These are phyloP conservation scores for Avena insularis DNA, from an alignment of 176 grass and related monocot genomes.

Conservation along the genomic window DNA sequence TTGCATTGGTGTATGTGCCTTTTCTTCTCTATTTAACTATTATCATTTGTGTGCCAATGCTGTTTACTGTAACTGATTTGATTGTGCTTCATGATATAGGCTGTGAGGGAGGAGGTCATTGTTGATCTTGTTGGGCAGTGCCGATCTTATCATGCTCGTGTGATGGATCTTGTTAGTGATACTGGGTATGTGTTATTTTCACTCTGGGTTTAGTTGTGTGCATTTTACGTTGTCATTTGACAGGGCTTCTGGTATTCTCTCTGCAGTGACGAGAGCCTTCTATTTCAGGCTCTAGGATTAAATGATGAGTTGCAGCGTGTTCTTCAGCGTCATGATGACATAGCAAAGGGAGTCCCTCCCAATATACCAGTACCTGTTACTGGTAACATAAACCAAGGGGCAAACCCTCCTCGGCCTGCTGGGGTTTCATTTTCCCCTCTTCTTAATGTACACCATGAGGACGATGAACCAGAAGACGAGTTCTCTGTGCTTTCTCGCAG, in stretches of 20 bases:
- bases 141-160: slow-evolving; percentile 73
- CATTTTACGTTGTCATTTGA: slow-evolving; percentile 31
- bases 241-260: slow-evolving; percentile 28
- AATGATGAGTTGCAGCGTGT: slow-evolving; percentile 94
- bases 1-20: neutral
- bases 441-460: slow-evolving; percentile 78
- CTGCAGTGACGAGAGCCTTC: slow-evolving; percentile 87
- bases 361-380: slow-evolving; percentile 40
- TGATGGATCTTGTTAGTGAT: slow-evolving; percentile 86
- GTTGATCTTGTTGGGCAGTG: slow-evolving; percentile 95
- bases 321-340: slow-evolving; percentile 90
- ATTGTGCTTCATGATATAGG: slow-evolving; percentile 60
- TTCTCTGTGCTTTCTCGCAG: slow-evolving; percentile 82
- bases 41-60: neutral
- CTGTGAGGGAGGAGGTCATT: slow-evolving; percentile 85
- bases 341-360: slow-evolving; percentile 60
- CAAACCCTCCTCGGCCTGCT: slow-evolving; percentile 52
- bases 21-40: slow-evolving; percentile 12
- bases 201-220: neutral
- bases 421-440: slow-evolving; percentile 68
- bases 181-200: slow-evolving; percentile 62
- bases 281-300: slow-evolving; percentile 82
- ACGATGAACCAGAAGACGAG: slow-evolving; percentile 81
- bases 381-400: slow-evolving; percentile 50
- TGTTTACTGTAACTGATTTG: slow-evolving; percentile 23